A percentile compares a stretch with the other conserved stretches of the same genome.
These are phyloP conservation scores for Dothideomycetes sp. DNA, from an alignment of 2,329 filamentous ascomycete genomes.

Conservation along the genomic window DNA sequence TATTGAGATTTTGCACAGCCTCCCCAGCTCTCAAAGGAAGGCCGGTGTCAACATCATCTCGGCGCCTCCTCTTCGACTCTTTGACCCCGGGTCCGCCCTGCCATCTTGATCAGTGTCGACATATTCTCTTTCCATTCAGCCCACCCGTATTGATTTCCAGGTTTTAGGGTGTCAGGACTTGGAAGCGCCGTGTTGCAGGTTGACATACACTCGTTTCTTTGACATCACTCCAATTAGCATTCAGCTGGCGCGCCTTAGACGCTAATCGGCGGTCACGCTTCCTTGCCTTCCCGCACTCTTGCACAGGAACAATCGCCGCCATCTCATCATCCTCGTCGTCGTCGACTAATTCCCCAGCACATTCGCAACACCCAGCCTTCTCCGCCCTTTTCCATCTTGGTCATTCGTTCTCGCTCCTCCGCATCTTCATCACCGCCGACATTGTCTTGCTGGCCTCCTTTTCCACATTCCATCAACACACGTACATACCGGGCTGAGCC, in stretches of 20 bases:
- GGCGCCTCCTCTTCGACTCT: neutral
- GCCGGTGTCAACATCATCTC: neutral
- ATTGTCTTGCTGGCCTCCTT: neutral
- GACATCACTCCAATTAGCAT: too few species aligned
- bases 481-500: too few species aligned
- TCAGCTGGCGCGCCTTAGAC: conserved; percentile 8
- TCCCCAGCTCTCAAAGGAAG: neutral
- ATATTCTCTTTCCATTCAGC: too few species aligned
- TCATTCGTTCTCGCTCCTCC: neutral
- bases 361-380: neutral
- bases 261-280: conserved; percentile 6
- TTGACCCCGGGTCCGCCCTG: neutral
- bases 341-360: conserved; percentile 3
- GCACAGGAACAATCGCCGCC: too few species aligned
- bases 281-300: conserved; percentile 3
- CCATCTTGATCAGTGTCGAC: too few species aligned
- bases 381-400: neutral
- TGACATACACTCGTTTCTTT: too few species aligned
- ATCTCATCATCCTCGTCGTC: neutral
- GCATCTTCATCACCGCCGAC: neutral
- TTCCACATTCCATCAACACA: neutral
- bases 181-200: too few species aligned
- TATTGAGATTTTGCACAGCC: neutral
- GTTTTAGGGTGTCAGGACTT: too few species aligned
- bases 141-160: too few species aligned